Base-by-base conservation (phyloP, 257 asterid species). In the Solanum chiquidenum region DNA sequence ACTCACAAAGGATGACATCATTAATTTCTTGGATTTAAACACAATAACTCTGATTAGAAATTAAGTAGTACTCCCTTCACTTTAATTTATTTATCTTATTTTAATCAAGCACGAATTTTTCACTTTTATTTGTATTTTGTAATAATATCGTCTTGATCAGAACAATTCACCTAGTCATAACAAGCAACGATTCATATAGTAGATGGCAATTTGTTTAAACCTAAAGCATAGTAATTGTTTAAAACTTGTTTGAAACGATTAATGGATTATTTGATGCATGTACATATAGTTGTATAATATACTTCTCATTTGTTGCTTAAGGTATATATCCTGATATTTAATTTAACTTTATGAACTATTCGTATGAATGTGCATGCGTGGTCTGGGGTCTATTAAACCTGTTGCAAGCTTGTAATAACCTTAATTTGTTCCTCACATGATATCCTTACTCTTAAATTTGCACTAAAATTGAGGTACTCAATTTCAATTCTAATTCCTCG, bases 21-120 rank as follows among this genome's bases (percentile, higher is more conserved):
- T 68, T 16, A 25, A 0, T 40, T n/a, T 3, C 20, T 68, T 6
- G 5, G 6, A 68, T 68, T 12, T 27, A 68, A 6, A 68, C 2
- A 0, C 5, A 4, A 6, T 2, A 14, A 3, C 37, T 27, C 21
- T 27, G 6, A 13, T 69, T 14, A 31, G 34, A 7, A 1, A 14
- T 69, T 16, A 69, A 0, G 23, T 12, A 2, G 23, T 52, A 52
- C n/a, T 52, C 9, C 60, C 23, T 46, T 16, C 9, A 5, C 60
- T 16, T 52, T 3, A 52, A 52, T 52, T 52, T 52, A 16, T 18
- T 18, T 52, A 0, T 7, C 9, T 3, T 18, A 52, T 18, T 18
- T 52, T 0, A 18, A 52, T 0, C 23, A 6, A 8, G 0, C 0
- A 55, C 9, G 0, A 16, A 1, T 4, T 16, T 16, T 55, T 55